These are phyloP conservation scores for Arctium lappa DNA, from an alignment of 129 eudicot species.

Conservation along the genomic window DNA sequence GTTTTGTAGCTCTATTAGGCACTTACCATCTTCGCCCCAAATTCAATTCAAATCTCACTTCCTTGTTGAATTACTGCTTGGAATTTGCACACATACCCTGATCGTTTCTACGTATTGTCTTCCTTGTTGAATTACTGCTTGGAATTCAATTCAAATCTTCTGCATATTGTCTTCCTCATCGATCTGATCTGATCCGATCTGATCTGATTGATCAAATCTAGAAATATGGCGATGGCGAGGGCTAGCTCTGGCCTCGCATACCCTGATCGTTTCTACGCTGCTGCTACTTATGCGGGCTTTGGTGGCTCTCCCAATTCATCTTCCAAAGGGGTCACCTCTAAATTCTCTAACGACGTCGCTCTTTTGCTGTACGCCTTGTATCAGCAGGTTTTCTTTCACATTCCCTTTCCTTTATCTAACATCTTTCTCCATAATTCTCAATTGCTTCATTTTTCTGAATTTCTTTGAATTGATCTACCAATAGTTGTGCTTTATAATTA, in stretches of 20 bases:
- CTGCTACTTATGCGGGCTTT: constrained; percentile 87
- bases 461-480: background rate
- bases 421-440: background rate
- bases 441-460: background rate
- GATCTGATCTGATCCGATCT: constrained; percentile 17
- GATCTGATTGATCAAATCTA: constrained; percentile 2
- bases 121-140: too few relatives aligned
- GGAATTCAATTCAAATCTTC: background rate
- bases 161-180: background rate
- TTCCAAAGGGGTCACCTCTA: constrained; percentile 63
- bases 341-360: constrained; percentile 77
- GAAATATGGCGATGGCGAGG: constrained; percentile 61
- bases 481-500: background rate
- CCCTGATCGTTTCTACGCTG: constrained; percentile 95
- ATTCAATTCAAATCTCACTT: constrained; percentile 35
- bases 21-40: constrained; percentile 30
- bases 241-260: constrained; percentile 82
- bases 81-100: background rate
- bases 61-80: constrained; percentile 13
- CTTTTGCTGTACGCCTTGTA: constrained; percentile 82
- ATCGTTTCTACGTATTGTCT: too few relatives aligned
- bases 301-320: constrained; percentile 65
- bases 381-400: constrained; percentile 64
- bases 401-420: background rate
- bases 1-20: background rate